A percentile compares a stretch with the other conserved stretches of the same genome.
These are phyloP conservation scores for Cicer chorassanicum DNA, from an alignment of 306 rosid genomes.

Conservation along the genomic window DNA sequence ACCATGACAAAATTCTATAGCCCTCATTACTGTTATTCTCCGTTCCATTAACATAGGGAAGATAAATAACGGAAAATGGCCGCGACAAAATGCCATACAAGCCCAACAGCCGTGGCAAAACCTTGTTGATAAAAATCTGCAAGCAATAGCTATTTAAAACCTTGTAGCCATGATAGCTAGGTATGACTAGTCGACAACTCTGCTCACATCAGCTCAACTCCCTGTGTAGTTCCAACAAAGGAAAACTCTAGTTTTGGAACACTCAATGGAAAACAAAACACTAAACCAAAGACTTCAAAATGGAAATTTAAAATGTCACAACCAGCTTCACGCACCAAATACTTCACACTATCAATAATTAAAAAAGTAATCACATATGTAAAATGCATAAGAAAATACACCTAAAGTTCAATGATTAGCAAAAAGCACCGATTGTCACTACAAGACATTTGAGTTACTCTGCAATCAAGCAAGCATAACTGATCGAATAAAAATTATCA, in stretches of 20 bases:
- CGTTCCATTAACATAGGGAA: no score
- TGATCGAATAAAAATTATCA: slow-evolving; percentile 2
- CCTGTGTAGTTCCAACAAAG: not conserved
- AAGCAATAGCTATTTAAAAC: no score
- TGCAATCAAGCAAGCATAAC: not conserved
- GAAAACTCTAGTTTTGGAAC: slow-evolving; percentile 14
- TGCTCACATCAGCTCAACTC: slow-evolving; percentile 16
- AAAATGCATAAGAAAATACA: not conserved
- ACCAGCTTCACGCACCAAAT: not conserved
- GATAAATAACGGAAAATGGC: no score
- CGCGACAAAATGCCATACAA: no score
- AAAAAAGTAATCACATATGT: slow-evolving; percentile 11
- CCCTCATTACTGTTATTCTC: no score
- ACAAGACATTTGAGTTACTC: not conserved
- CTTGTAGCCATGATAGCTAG: not conserved
- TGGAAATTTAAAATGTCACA: slow-evolving; percentile 10
- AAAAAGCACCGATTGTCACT: not conserved
- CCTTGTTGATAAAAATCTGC: no score
- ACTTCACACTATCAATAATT: slow-evolving; percentile 15
- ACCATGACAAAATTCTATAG: no score
- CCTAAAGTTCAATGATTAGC: slow-evolving; percentile 6
- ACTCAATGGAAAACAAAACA: not conserved
- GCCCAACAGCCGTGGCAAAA: no score
- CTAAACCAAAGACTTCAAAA: slow-evolving; percentile 19
- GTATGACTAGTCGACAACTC: not conserved